A percentile compares a stretch with the other conserved stretches of the same genome.
Evolutionary conservation across 768 basidiomycete species (phyloP).

Genomic region (Butyriboletus loyo): DNA sequence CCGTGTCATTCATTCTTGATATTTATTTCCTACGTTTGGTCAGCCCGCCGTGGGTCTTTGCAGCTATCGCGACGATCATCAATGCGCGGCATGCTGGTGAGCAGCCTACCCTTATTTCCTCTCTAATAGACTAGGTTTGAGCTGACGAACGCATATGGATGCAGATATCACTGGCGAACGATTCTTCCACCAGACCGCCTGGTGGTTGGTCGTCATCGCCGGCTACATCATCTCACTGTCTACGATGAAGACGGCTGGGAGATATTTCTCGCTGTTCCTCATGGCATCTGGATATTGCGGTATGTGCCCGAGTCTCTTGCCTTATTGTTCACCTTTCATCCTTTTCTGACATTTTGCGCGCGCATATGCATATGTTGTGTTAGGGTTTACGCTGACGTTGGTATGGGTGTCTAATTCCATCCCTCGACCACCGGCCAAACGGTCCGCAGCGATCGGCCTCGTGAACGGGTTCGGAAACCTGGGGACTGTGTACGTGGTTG

Average conservation of each 20-base stretch:
- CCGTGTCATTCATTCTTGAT: neutral
- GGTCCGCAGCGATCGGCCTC: slow-evolving; percentile 54
- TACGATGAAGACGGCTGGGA: no score
- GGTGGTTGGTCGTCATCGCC: slow-evolving; percentile 60
- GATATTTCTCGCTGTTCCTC: no score
- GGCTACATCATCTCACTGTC: slow-evolving; percentile 60
- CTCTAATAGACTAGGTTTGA: neutral
- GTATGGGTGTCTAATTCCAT: slow-evolving; percentile 65
- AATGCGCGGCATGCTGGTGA: no score
- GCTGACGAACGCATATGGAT: neutral
- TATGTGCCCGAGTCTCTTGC: no score
- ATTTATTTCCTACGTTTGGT: no score
- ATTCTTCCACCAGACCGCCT: slow-evolving; percentile 55
- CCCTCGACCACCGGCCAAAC: slow-evolving; percentile 57
- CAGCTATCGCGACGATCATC: no score
- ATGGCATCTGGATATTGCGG: no score
- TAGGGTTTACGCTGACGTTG: slow-evolving; percentile 43
- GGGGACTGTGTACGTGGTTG: slow-evolving; percentile 49
- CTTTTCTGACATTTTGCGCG: neutral
- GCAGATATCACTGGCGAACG: slow-evolving; percentile 59
- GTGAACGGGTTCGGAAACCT: slow-evolving; percentile 60
- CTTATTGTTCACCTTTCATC: neutral
- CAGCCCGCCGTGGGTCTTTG: no score
- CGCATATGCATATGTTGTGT: no score
- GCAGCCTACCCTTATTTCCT: neutral